Percentiles rank a stretch among this genome's conserved stretches.
phyloP scores from a whole-genome alignment of 2,329 filamentous ascomycete species.

The Neopestalotiopsis clavispora region DNA sequence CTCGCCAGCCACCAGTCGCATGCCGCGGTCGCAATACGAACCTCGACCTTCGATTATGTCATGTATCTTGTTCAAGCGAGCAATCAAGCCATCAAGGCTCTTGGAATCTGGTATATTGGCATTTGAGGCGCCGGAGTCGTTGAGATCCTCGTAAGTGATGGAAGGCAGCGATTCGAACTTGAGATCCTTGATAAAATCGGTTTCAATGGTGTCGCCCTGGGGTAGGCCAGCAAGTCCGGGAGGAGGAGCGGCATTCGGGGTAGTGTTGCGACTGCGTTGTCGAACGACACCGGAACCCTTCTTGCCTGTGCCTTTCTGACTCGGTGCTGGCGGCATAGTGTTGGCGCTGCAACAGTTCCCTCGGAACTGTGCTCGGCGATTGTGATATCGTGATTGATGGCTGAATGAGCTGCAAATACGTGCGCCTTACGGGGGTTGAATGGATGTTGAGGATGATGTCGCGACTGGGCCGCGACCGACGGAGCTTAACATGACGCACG shows the following conservation, averaged over 20 bases:
- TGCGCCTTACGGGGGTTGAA: no score
- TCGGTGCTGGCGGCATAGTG: conserved; percentile 62
- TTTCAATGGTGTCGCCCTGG: conserved; percentile 59
- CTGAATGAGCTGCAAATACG: background rate
- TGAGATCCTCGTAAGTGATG: conserved; percentile 70
- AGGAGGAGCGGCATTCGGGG: conserved; percentile 62
- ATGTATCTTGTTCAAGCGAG: conserved; percentile 66
- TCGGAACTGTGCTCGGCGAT: background rate
- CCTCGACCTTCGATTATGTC: conserved; percentile 71
- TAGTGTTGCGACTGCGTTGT: conserved; percentile 79
- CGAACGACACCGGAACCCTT: conserved; percentile 67
- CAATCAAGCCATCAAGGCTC: conserved; percentile 66
- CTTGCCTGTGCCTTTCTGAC: conserved; percentile 68
- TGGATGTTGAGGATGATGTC: background rate
- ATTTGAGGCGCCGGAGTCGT: conserved; percentile 64
- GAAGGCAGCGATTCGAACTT: conserved; percentile 63
- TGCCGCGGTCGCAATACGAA: conserved; percentile 72
- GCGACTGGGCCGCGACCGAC: background rate
- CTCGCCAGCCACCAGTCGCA: conserved; percentile 70
- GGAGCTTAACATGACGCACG: background rate
- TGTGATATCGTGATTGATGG: background rate
- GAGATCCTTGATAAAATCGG: conserved; percentile 68
- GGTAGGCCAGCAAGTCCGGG: conserved; percentile 48
- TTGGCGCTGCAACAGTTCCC: background rate
- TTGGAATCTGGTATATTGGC: conserved; percentile 67